Evolutionary conservation across 495 filamentous ascomycete species (phyloP).

Genomic region (Coniosporium apollinis): DNA sequence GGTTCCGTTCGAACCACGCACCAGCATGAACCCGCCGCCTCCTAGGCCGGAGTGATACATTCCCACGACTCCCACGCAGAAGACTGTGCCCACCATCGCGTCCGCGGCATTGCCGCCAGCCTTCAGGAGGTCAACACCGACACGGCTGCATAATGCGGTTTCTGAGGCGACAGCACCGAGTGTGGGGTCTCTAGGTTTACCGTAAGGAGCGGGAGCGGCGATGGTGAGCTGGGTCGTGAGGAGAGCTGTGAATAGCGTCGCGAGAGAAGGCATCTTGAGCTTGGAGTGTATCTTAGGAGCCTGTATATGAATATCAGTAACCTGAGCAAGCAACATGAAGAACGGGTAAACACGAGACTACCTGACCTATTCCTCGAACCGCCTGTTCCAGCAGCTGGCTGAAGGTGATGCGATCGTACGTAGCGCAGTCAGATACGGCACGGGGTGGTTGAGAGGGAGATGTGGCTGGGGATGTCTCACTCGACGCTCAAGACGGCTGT

Average conservation of each 20-base stretch:
- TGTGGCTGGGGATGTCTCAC: too few species aligned
- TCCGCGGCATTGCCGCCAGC: slow-evolving; percentile 20
- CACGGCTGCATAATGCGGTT: slow-evolving; percentile 53
- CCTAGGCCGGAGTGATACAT: slow-evolving; percentile 65
- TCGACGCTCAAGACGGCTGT: too few species aligned
- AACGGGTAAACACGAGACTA: too few species aligned
- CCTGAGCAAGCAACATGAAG: too few species aligned
- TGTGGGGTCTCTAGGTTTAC: too few species aligned
- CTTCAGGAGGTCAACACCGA: slow-evolving; percentile 56
- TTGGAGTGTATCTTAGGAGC: too few species aligned
- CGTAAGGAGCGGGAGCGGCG: slow-evolving; percentile 2
- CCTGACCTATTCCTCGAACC: too few species aligned
- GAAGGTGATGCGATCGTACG: too few species aligned
- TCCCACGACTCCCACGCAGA: slow-evolving; percentile 26
- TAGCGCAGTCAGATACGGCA: too few species aligned
- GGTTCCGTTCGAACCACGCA: slow-evolving; percentile 42
- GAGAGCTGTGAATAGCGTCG: slow-evolving; percentile 4
- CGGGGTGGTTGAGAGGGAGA: too few species aligned
- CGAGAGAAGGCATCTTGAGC: neutral
- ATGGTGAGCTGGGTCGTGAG: slow-evolving; percentile 9
- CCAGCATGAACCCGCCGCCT: slow-evolving; percentile 77
- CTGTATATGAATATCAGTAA: too few species aligned
- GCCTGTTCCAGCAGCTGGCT: too few species aligned
- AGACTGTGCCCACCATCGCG: slow-evolving; percentile 22
- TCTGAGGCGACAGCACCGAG: slow-evolving; percentile 66